Percentiles rank a stretch among this genome's conserved stretches.
Evolutionary conservation across 768 basidiomycete genomes (phyloP).

Genomic region (Lentinula edodes): DNA sequence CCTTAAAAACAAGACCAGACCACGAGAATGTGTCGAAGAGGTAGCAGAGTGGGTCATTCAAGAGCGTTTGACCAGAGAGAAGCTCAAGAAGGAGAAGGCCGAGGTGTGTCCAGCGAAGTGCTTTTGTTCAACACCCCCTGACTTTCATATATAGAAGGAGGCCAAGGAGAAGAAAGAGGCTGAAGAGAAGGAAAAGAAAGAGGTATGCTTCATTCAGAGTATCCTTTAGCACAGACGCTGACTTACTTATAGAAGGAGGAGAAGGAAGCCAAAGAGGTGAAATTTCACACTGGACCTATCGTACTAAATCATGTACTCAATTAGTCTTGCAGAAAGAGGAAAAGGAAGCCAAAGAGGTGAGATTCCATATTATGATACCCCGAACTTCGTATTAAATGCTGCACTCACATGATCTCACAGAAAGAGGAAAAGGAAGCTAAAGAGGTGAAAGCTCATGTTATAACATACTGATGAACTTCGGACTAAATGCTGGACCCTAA

Average conservation of each 20-base stretch:
- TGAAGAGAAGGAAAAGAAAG: conserved; percentile 48
- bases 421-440: conserved; percentile 52
- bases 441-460: conserved; percentile 36
- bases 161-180: conserved; percentile 77
- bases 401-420: conserved; percentile 14
- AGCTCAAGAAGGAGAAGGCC: conserved; percentile 75
- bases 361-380: conserved; percentile 4
- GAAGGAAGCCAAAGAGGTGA: conserved; percentile 53
- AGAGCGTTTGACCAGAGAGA: conserved; percentile 80
- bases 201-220: conserved; percentile 22
- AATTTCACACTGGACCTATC: conserved; percentile 4
- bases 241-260: conserved; percentile 38
- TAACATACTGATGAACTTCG: not conserved
- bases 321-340: conserved; percentile 32
- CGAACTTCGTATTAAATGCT: not conserved
- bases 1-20: conserved; percentile 87
- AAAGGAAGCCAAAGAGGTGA: conserved; percentile 42
- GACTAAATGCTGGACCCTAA: conserved; percentile 8
- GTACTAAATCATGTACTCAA: not conserved
- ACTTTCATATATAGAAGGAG: conserved; percentile 47
- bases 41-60: conserved; percentile 71
- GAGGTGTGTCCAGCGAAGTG: conserved; percentile 30
- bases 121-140: not conserved
- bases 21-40: conserved; percentile 78
- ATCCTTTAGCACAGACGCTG: not conserved